Percentiles rank a stretch among this genome's conserved stretches.
phyloP scores from a whole-genome alignment of 805 yeast genomes.

The Wickerhamiella bombiphila region DNA sequence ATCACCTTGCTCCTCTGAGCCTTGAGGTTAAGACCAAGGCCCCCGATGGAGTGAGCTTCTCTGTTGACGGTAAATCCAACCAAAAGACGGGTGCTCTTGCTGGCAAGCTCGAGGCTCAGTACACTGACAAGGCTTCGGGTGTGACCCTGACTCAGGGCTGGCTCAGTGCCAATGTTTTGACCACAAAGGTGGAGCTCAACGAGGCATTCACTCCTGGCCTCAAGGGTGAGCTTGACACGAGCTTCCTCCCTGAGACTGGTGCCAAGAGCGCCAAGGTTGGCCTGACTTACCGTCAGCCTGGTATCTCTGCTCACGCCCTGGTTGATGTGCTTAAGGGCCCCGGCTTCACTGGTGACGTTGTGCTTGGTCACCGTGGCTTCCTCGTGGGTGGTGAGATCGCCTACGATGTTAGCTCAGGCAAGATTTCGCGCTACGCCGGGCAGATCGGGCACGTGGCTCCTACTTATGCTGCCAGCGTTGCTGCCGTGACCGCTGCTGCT shows the following conservation, averaged over 20 bases:
- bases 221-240: constrained; percentile 80
- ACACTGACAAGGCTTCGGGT: constrained; percentile 84
- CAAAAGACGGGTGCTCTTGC: constrained; percentile 68
- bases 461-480: constrained; percentile 69
- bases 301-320: constrained; percentile 86
- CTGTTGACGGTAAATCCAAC: constrained; percentile 79
- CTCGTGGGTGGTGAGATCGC: constrained; percentile 95
- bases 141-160: constrained; percentile 93
- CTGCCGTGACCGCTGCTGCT: constrained; percentile 64
- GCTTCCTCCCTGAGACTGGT: constrained; percentile 66
- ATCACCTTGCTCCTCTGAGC: constrained; percentile 75
- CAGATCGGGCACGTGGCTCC: constrained; percentile 88
- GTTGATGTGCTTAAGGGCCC: constrained; percentile 94
- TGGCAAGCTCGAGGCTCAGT: constrained; percentile 82
- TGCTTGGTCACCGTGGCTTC: constrained; percentile 92
- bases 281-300: constrained; percentile 81
- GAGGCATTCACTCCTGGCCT: constrained; percentile 91
- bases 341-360: constrained; percentile 83
- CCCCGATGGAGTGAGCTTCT: constrained; percentile 91
- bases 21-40: constrained; percentile 85
- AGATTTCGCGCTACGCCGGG: constrained; percentile 84
- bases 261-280: constrained; percentile 80
- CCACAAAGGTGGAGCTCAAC: constrained; percentile 83
- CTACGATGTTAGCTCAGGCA: constrained; percentile 86
- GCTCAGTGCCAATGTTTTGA: constrained; percentile 84